Conservation (phyloP, 2,329 filamentous ascomycete genomes). For the Cryphonectria nitschkei region DNA sequence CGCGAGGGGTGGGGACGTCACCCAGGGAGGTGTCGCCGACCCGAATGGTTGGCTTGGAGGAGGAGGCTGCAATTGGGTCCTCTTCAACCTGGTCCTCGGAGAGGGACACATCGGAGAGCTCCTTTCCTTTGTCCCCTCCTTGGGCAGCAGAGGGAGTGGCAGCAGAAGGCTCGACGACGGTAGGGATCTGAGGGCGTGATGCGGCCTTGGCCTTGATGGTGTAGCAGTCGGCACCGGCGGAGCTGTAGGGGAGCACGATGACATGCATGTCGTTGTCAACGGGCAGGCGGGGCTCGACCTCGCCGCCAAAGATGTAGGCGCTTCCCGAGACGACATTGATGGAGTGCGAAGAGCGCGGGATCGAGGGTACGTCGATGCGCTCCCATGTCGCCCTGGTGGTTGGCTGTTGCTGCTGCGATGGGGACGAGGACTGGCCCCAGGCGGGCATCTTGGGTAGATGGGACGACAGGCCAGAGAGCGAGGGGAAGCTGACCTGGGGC, state of each 20-base stretch:
- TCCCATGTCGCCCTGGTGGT: constrained; percentile 64
- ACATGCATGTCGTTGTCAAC: constrained; percentile 75
- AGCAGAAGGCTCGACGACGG: constrained; percentile 32
- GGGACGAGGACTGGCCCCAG: constrained; percentile 25
- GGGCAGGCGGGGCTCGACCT: constrained; percentile 63
- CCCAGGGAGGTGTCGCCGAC: constrained; percentile 33
- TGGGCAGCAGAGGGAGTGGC: constrained; percentile 14
- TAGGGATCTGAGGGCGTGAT: constrained; percentile 27
- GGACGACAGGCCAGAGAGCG: constrained; percentile 32
- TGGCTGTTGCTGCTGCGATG: constrained; percentile 26
- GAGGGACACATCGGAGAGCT: constrained; percentile 32
- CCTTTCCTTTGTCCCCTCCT: constrained; percentile 38
- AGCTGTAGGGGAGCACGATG: constrained; percentile 62
- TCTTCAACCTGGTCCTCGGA: constrained; percentile 5
- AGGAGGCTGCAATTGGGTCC: background rate
- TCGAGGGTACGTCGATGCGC: constrained; percentile 55
- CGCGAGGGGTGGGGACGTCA: constrained; percentile 66
- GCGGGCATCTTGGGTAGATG: constrained; percentile 34
- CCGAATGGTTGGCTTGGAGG: constrained; percentile 38
- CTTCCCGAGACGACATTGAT: constrained; percentile 62
- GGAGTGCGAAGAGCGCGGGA: constrained; percentile 76
- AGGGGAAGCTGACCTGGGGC: constrained; percentile 32
- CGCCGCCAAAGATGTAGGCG: constrained; percentile 76
- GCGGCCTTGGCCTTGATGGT: constrained; percentile 54
- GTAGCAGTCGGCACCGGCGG: constrained; percentile 63